Conservation (phyloP, 352 stramenopile genomes). For the Pythium dissotocum region DNA sequence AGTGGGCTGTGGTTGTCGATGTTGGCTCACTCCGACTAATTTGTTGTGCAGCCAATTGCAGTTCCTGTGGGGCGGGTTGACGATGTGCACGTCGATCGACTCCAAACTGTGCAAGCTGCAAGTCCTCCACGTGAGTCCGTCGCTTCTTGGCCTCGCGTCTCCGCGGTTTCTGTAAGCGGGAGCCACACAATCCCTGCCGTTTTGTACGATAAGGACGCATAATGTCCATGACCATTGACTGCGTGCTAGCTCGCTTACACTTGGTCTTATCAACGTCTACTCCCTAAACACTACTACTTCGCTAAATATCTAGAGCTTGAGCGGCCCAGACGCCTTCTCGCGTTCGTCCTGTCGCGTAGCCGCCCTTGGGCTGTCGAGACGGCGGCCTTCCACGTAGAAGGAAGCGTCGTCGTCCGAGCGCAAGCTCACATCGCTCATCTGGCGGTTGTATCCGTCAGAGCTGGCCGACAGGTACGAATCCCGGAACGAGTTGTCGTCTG, state of each 20-base stretch:
- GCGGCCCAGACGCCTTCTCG: slow-evolving; percentile 18
- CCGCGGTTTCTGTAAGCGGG: slow-evolving; percentile 42
- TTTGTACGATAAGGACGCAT: not conserved
- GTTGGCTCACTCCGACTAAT: not conserved
- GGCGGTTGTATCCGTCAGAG: slow-evolving; percentile 16
- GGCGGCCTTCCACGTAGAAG: slow-evolving; percentile 53
- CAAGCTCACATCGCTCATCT: slow-evolving; percentile 40
- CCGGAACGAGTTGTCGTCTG: slow-evolving; percentile 14
- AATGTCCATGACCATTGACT: not conserved
- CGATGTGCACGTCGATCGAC: slow-evolving; percentile 74
- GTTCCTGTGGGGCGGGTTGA: slow-evolving; percentile 61
- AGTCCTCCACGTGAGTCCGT: slow-evolving; percentile 57
- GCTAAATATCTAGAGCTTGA: slow-evolving; percentile 25
- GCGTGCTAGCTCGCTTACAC: not conserved
- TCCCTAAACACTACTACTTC: not conserved
- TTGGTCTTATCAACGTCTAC: not conserved
- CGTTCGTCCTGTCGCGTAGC: slow-evolving; percentile 18
- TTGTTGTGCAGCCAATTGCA: slow-evolving; percentile 43
- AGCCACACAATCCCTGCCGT: not conserved
- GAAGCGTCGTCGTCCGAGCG: slow-evolving; percentile 60
- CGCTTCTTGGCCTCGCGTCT: slow-evolving; percentile 71
- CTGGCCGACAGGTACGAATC: slow-evolving; percentile 53
- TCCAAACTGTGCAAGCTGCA: slow-evolving; percentile 64
- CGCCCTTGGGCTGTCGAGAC: slow-evolving; percentile 12
- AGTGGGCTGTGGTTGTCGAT: not conserved